Evolutionary conservation across 2,329 filamentous ascomycete genomes (phyloP).

Genomic region (Ascomycota sp.): DNA sequence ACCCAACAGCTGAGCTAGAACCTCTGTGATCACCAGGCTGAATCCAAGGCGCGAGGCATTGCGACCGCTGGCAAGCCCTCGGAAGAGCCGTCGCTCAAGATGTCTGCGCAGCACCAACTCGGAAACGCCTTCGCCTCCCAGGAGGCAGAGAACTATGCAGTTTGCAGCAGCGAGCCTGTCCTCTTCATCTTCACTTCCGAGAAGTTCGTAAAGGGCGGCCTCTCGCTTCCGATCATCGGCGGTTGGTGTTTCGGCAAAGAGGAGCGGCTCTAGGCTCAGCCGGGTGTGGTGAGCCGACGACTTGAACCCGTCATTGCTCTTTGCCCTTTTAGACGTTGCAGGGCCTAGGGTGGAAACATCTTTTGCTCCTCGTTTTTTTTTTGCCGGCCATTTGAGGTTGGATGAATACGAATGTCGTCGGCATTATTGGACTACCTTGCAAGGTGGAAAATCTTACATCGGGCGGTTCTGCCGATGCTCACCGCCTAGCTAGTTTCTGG

Average conservation of each 20-base stretch:
- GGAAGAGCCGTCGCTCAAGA: slow-evolving; percentile 51
- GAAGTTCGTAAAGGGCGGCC: slow-evolving; percentile 36
- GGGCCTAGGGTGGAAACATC: neutral
- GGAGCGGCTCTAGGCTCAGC: slow-evolving; percentile 13
- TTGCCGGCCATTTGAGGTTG: slow-evolving; percentile 15
- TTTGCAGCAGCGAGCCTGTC: slow-evolving; percentile 38
- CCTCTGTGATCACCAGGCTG: slow-evolving; percentile 69
- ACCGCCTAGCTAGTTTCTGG: too few relatives aligned
- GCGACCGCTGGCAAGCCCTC: slow-evolving; percentile 72
- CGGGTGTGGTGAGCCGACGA: slow-evolving; percentile 7
- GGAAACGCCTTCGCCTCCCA: slow-evolving; percentile 25
- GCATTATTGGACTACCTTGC: too few relatives aligned
- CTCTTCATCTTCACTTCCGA: slow-evolving; percentile 35
- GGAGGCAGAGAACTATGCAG: slow-evolving; percentile 33
- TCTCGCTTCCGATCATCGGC: slow-evolving; percentile 36
- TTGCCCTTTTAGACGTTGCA: slow-evolving; percentile 11
- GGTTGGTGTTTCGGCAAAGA: slow-evolving; percentile 30
- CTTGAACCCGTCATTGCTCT: slow-evolving; percentile 8
- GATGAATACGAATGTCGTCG: too few relatives aligned
- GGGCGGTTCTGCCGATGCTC: too few relatives aligned
- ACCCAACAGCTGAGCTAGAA: slow-evolving; percentile 51
- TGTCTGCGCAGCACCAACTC: slow-evolving; percentile 36
- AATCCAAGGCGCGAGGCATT: slow-evolving; percentile 81
- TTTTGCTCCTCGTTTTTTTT: slow-evolving; percentile 10
- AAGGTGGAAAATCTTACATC: too few relatives aligned